Evolutionary conservation across 140 eudicot genomes (phyloP), one percentile per base, ranked within the genome.

Genomic region (Cichorium intybus): DNA sequence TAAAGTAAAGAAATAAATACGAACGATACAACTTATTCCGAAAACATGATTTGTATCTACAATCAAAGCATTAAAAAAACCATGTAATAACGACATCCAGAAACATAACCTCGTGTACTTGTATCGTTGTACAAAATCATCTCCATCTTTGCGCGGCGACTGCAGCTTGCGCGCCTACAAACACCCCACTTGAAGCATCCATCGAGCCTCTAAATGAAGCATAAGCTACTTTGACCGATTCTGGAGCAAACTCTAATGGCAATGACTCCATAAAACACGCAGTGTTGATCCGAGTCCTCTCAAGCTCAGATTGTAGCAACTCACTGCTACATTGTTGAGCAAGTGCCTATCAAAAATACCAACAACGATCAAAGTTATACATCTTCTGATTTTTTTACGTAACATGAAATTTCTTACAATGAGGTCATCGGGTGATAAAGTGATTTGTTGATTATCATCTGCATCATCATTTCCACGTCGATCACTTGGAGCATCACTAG

Each of bases 391-490:
- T n/a, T n/a, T n/a, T 41, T 41, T 10, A 41, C 6, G 16, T 37
- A 54, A 35, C 0, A 48, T 24, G 21, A 18, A 54, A 16, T 20
- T 20, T 50, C 89, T 74, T 58, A 74, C 79, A 5, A 70, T 71
- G 69, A 65, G 75, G 6, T 75, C 80, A 61, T 69, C 80, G 14
- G 80, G 80, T 54, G 80, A 68, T 56, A 60, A 53, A 39, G 22
- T 28, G 37, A 52, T 60, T 60, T 76, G 81, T 14, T 65, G 74
- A 37, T 17, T 70, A 24, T 71, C 69, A 60, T 71, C 95, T 7
- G 68, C 95, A 54, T 84, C 97, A 33, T 84, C 88, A 74, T 80
- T 71, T 53, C 78, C 87, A 29, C 80, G 83, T 34, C 74, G 62
- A 68, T 86, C 81, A 43, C 74, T 80, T 47, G 87, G 17, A 33